Conservation (phyloP, 2,329 filamentous ascomycete genomes). For the Rutstroemia sp. region DNA sequence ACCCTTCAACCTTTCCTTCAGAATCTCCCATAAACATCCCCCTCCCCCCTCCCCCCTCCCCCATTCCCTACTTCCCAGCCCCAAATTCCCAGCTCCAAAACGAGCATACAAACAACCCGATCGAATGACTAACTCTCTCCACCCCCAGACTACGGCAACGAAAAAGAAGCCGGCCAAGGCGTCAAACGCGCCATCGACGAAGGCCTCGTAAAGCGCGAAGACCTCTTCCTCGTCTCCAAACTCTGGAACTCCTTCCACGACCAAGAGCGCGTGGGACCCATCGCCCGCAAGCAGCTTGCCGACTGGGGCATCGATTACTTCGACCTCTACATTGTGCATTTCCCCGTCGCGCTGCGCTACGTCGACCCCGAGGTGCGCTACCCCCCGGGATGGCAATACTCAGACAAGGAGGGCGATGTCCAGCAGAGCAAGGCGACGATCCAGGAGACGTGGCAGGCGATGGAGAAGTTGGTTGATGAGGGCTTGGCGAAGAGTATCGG, state of each 20-base stretch:
- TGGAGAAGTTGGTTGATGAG: slow-evolving; percentile 66
- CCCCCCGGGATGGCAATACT: slow-evolving; percentile 70
- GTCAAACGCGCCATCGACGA: slow-evolving; percentile 74
- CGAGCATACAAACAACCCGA: background rate
- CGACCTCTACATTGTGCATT: slow-evolving; percentile 84
- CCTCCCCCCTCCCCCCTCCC: background rate
- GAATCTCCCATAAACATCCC: background rate
- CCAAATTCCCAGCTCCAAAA: background rate
- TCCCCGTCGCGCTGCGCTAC: slow-evolving; percentile 79
- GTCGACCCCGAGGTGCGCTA: slow-evolving; percentile 73
- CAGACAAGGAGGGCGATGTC: slow-evolving; percentile 50
- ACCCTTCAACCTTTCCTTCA: background rate
- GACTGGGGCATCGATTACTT: slow-evolving; percentile 87
- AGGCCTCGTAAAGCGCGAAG: slow-evolving; percentile 72
- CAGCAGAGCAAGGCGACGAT: slow-evolving; percentile 61
- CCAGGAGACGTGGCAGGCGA: slow-evolving; percentile 74
- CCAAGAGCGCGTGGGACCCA: slow-evolving; percentile 65
- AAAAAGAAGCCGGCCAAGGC: slow-evolving; percentile 69
- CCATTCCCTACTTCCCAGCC: background rate
- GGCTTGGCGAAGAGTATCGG: slow-evolving; percentile 68
- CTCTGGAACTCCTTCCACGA: slow-evolving; percentile 93
- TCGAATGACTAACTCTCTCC: background rate
- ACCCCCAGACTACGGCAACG: slow-evolving; percentile 69
- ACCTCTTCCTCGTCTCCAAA: slow-evolving; percentile 89
- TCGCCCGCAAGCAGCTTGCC: slow-evolving; percentile 67